phyloP scores from a whole-genome alignment of 1,284 basidiomycete species.

The Coniferiporia weirii region DNA sequence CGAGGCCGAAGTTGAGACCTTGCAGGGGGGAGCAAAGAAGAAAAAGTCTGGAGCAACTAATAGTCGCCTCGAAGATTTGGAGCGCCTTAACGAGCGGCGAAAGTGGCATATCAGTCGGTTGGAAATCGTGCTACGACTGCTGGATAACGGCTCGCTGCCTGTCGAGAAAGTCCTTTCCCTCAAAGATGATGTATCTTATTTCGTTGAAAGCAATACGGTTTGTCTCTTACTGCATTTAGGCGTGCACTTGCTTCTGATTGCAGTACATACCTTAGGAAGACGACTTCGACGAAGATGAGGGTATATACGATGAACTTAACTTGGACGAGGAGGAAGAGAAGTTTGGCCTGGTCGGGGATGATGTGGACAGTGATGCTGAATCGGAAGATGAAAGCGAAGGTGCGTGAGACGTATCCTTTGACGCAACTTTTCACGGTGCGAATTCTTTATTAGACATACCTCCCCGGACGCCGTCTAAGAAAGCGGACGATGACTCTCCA shows the following conservation, averaged over 20 bases:
- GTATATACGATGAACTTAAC: slow-evolving; percentile 97
- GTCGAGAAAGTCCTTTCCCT: slow-evolving; percentile 79
- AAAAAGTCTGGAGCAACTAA: slow-evolving; percentile 66
- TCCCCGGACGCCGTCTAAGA: slow-evolving; percentile 60
- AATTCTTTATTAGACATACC: slow-evolving; percentile 44
- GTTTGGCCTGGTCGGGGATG: slow-evolving; percentile 71
- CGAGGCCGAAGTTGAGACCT: slow-evolving; percentile 93
- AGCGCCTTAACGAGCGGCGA: slow-evolving; percentile 87
- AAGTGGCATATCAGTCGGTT: slow-evolving; percentile 94
- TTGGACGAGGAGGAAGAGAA: slow-evolving; percentile 97
- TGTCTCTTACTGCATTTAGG: slow-evolving; percentile 32
- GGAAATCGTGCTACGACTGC: slow-evolving; percentile 88
- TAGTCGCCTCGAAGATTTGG: slow-evolving; percentile 79
- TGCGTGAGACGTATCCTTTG: slow-evolving; percentile 24
- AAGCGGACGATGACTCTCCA: slow-evolving; percentile 70
- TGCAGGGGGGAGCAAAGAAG: slow-evolving; percentile 84
- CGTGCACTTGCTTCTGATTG: slow-evolving; percentile 18
- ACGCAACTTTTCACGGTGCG: background rate
- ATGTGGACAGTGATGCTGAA: slow-evolving; percentile 66
- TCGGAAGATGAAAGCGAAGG: slow-evolving; percentile 75
- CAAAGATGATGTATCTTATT: slow-evolving; percentile 96
- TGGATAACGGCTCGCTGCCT: slow-evolving; percentile 90
- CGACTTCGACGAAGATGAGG: slow-evolving; percentile 96
- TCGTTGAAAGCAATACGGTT: slow-evolving; percentile 93
- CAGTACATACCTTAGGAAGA: slow-evolving; percentile 64